A percentile compares a stretch with the other conserved stretches of the same genome.
Conservation (phyloP, 805 yeast genomes). For the Myxozyma neotropica region DNA sequence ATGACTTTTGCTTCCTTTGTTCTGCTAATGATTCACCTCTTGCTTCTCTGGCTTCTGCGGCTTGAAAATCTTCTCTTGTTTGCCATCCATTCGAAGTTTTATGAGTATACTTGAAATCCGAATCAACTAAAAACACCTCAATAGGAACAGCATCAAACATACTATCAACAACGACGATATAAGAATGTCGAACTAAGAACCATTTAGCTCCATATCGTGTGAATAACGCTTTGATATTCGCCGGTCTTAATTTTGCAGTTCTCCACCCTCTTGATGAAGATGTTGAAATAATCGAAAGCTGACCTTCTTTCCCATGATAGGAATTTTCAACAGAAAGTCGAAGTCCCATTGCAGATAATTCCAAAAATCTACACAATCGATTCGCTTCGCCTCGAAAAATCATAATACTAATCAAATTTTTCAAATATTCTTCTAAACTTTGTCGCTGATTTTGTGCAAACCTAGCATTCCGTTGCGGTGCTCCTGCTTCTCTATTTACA, state of each 20-base stretch:
- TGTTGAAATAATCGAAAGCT: slow-evolving; percentile 73
- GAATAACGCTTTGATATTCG: slow-evolving; percentile 83
- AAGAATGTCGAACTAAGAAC: slow-evolving; percentile 84
- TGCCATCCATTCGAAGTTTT: slow-evolving; percentile 34
- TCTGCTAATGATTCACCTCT: slow-evolving; percentile 13
- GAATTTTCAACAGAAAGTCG: slow-evolving; percentile 79
- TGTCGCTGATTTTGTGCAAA: slow-evolving; percentile 37
- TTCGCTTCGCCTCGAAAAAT: slow-evolving; percentile 80
- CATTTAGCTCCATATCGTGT: slow-evolving; percentile 89
- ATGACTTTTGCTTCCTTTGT: neutral
- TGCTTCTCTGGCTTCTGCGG: slow-evolving; percentile 16
- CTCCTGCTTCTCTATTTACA: neutral
- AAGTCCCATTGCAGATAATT: slow-evolving; percentile 84
- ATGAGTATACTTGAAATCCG: slow-evolving; percentile 58
- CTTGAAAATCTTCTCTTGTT: slow-evolving; percentile 9
- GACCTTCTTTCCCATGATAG: slow-evolving; percentile 87
- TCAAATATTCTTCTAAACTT: slow-evolving; percentile 66
- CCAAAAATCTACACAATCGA: slow-evolving; percentile 81
- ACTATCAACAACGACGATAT: slow-evolving; percentile 81
- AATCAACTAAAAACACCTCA: slow-evolving; percentile 90
- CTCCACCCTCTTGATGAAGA: slow-evolving; percentile 95
- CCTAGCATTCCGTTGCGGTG: slow-evolving; percentile 14
- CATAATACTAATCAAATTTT: slow-evolving; percentile 58
- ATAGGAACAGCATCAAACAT: slow-evolving; percentile 83
- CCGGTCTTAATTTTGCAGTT: slow-evolving; percentile 80